These are phyloP conservation scores for Pascua guehoae DNA, from an alignment of 1,284 basidiomycete species.

Conservation along the genomic window DNA sequence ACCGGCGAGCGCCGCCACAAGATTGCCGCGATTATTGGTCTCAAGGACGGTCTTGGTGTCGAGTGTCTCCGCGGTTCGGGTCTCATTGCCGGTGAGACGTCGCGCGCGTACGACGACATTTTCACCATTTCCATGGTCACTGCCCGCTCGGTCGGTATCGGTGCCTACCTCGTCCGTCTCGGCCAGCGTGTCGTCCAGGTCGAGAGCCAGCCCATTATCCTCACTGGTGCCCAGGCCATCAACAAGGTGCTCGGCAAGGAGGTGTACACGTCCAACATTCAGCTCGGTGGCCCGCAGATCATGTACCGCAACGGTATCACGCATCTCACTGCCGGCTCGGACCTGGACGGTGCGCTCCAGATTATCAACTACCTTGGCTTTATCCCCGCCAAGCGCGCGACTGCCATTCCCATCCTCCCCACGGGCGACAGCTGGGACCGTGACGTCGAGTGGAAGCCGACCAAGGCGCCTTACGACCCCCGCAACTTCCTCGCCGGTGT, in stretches of 20 bases:
- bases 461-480: slow-evolving; percentile 94
- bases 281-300: slow-evolving; percentile 97
- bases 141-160: slow-evolving; percentile 97
- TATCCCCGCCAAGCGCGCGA: slow-evolving; percentile 71
- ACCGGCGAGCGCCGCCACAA: slow-evolving; percentile 84
- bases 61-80: slow-evolving; percentile 95
- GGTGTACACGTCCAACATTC: slow-evolving; percentile 97
- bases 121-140: slow-evolving; percentile 99
- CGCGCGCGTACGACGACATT: slow-evolving; percentile 96
- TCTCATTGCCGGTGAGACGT: slow-evolving; percentile 97
- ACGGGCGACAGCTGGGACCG: slow-evolving; percentile 85
- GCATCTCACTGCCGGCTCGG: slow-evolving; percentile 89
- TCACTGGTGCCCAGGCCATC: slow-evolving; percentile 93
- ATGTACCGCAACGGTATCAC: slow-evolving; percentile 99
- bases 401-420: slow-evolving; percentile 68
- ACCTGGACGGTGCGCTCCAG: slow-evolving; percentile 87
- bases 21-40: slow-evolving; percentile 94
- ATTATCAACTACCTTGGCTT: slow-evolving; percentile 95
- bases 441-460: slow-evolving; percentile 81
- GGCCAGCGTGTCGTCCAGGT: slow-evolving; percentile 98
- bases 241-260: slow-evolving; percentile 99
- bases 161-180: slow-evolving; percentile 96
- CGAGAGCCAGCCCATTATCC: slow-evolving; percentile 97
- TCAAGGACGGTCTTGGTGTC: slow-evolving; percentile 96
- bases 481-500: slow-evolving; percentile 97